Evolutionary conservation across 2,329 filamentous ascomycete species (phyloP).

Genomic region (Ophiocordyceps camponoti-saundersi): DNA sequence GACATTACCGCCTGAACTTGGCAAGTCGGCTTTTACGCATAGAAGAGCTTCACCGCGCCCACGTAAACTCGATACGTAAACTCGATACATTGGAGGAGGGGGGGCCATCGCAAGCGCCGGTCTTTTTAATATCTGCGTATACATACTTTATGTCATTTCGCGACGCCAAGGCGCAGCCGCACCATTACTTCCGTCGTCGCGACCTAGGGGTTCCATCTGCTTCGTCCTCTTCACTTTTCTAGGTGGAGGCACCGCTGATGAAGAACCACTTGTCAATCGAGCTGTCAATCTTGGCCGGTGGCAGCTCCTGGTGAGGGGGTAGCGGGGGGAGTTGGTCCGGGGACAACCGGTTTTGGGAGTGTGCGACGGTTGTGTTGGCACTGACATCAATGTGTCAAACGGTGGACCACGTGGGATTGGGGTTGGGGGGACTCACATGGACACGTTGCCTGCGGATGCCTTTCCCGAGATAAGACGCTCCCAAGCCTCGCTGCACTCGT

Average conservation of each 20-base stretch:
- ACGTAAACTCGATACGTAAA: no score
- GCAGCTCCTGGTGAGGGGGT: constrained; percentile 61
- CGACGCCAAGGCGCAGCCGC: not conserved
- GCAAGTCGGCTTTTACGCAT: no score
- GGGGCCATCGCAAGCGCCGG: not conserved
- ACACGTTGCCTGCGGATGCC: constrained; percentile 59
- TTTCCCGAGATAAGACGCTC: constrained; percentile 90
- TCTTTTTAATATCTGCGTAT: not conserved
- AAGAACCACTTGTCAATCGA: constrained; percentile 99
- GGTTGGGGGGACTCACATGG: constrained; percentile 42
- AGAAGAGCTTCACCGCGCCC: no score
- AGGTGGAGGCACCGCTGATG: constrained; percentile 89
- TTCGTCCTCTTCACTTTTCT: constrained; percentile 18
- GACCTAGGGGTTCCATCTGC: not conserved
- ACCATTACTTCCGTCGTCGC: not conserved
- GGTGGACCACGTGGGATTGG: not conserved
- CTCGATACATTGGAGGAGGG: no score
- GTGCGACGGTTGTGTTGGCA: constrained; percentile 60
- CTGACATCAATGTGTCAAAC: constrained; percentile 27
- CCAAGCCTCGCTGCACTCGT: constrained; percentile 94
- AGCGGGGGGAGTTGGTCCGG: constrained; percentile 58
- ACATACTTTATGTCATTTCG: not conserved
- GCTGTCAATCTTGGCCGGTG: constrained; percentile 77
- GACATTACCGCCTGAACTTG: constrained; percentile 46
- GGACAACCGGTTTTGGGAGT: constrained; percentile 57